These are phyloP conservation scores for Pythium periplocum DNA, from an alignment of 352 stramenopile species.

Conservation along the genomic window DNA sequence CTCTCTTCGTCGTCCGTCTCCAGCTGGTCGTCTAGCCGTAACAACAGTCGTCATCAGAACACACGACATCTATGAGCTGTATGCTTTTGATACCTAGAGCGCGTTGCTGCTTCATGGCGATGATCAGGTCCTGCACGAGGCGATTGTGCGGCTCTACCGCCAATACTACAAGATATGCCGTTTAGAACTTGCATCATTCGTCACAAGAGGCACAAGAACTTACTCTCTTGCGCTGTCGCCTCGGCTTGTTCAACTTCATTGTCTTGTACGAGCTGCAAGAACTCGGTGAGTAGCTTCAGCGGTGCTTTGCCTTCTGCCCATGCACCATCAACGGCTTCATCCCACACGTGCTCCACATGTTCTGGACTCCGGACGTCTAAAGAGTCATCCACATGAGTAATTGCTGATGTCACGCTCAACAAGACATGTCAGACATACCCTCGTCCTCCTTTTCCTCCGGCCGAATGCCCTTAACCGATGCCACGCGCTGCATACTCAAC, in stretches of 20 bases:
- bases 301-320: constrained; percentile 60
- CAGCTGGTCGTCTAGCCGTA: constrained; percentile 22
- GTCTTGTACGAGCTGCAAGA: constrained; percentile 54
- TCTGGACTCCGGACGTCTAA: constrained; percentile 28
- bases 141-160: constrained; percentile 49
- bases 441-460: constrained; percentile 19
- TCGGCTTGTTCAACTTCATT: constrained; percentile 48
- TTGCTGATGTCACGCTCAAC: too few species aligned
- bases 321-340: constrained; percentile 52
- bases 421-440: neutral
- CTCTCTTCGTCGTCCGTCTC: constrained; percentile 55
- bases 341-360: constrained; percentile 49
- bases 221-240: constrained; percentile 39
- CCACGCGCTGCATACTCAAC: constrained; percentile 25
- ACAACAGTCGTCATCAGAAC: too few species aligned
- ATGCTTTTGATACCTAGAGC: constrained; percentile 20
- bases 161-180: constrained; percentile 29
- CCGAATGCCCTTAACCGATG: constrained; percentile 23
- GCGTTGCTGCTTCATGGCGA: constrained; percentile 53
- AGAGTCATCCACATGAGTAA: neutral
- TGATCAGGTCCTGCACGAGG: constrained; percentile 59
- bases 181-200: too few species aligned
- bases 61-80: too few species aligned
- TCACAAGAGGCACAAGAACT: constrained; percentile 1
- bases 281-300: constrained; percentile 45